Evolutionary conservation across 2,329 filamentous ascomycete genomes (phyloP), one percentile per base, ranked within the genome.

Genomic region (Cladosporium velox): DNA sequence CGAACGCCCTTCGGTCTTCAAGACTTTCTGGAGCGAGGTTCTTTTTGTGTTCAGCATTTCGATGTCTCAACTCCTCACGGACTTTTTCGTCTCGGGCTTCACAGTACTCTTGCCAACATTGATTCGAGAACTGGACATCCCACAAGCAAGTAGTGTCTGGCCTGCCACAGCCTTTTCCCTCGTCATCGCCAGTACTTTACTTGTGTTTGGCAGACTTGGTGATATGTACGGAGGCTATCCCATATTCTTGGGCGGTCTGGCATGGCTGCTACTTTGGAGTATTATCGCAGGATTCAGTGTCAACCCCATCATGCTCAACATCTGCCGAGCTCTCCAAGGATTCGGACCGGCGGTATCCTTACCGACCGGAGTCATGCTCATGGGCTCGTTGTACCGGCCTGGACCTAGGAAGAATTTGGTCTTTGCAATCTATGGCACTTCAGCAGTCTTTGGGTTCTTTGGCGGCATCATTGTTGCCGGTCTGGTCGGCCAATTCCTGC

Each of bases 71-170:
- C 34, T 70, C 3, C 62, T 73, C 11, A 70, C 70, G 82, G 90
- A 93, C 79, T 93, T 89, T 77, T 90, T 90, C 74, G 85, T 93
- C 64, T 90, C 89, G 57, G 91, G 91, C 38, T 94, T 93, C 72
- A 86, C 83, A 67, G 80, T 88, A 68, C 78, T 93, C 30, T 77
- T 93, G 0, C 91, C 91, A 1, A 86, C 86, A 0, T 75, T 94
- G 4, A 81, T 86, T 12, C 74, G 76, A 11, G 83, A 86, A 1
- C 82, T 94, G 4, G 64, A 86, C 38, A 92, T 94, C 41, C 86
- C 90, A 0, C 84, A 87, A 59, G 86, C 88, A 55, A 87, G 88
- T 8, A 79, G 79, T 3, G 83, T 83, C 65, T 85, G 83, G 83
- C 83, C 83, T 1, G 79, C 83, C 0, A 83, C 77, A 18, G 80